Base-by-base conservation (phyloP, 192 early-diverging fungal species). In the Cladochytrium replicatum region DNA sequence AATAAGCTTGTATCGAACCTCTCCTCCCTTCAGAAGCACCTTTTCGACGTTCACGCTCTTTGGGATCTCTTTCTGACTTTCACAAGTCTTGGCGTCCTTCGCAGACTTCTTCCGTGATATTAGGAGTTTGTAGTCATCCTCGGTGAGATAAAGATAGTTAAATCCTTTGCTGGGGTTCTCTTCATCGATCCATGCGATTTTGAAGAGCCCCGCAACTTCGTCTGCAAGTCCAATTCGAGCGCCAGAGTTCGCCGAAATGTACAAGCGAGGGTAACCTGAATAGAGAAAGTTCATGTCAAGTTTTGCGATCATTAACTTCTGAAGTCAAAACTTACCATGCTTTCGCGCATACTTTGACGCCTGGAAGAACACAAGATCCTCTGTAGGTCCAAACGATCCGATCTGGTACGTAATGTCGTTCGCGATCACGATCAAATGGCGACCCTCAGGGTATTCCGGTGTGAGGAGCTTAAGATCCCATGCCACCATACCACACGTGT, bases 361-460 rank as follows among this genome's bases (percentile, higher is more conserved):
- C 56, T 85, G 88, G 66, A 72, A 88, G 70, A 97, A 99, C 44
- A 95, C 65, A 55, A 80, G 60, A 61, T 99, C 95, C 67, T 99
- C 95, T 29, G 67, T 77, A 1, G 90, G 82, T 43, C 95, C 95
- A 61, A 99, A 99, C 27, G 95, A 91, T 24, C 95, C 95, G 55
- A 90, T 94, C 64, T 89, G 84, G 69, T 76, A 91, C 7, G 95
- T 99, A 48, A 99, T 95, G 61, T 99, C 95, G 71, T 99, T 99
- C 55, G 92, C 92, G 70, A 99, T 86, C 15, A 97, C 88, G 45
- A 97, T 80, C 24, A 99, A 74, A 30, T 74, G 69, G 25, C 93
- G 82, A 24, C 85, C 85, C n/a, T 76, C 69, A 23, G 95, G 93
- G 63, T 87, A 88, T 66, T 96, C 90, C 45, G 95, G 95, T 7